Base-by-base conservation (phyloP, 768 basidiomycete genomes). In the Coprinopsis strossmayeri region DNA sequence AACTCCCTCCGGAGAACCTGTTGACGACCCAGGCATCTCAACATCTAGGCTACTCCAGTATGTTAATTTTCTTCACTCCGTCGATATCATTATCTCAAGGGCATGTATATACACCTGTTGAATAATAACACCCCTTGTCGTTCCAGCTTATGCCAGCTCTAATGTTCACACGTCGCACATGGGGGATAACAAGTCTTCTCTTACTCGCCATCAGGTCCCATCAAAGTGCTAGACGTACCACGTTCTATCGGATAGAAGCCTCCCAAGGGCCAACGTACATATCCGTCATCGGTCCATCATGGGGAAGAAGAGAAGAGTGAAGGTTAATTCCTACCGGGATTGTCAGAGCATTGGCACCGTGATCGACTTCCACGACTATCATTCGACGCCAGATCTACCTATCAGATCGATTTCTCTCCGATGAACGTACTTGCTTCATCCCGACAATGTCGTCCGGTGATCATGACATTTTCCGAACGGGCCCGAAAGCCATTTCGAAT, bases 311-410 rank as follows among this genome's bases (percentile, higher is more conserved):
- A 32, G 15, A 32, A 7, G 7, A 7, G 7, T 15, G 9, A 7
- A 38, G 37, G 10, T 20, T 13, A 42, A 42, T 42, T 23, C 24
- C 40, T 42, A 25, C 40, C 5, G 18, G 40, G 37, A 38, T 18
- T 5, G 20, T 26, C 20, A 24, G 17, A 23, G 9, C 10, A 26
- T 23, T 9, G 18, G 11, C 40, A 25, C 40, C 40, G 40, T 42
- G 21, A 23, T 42, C 10, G 21, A 12, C 40, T 42, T 42, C 40
- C 40, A 42, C 40, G 40, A 26, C 40, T 42, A n/a, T n/a, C n/a
- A n/a, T n/a, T n/a, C n/a, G n/a, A n/a, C n/a, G n/a, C n/a, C n/a
- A n/a, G n/a, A n/a, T n/a, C n/a, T n/a, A n/a, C n/a, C n/a, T n/a
- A n/a, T n/a, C n/a, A n/a, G n/a, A n/a, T n/a, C n/a, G n/a, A n/a